Conservation (phyloP, 2,329 filamentous ascomycete genomes). For the Delphinella strobiligena region DNA sequence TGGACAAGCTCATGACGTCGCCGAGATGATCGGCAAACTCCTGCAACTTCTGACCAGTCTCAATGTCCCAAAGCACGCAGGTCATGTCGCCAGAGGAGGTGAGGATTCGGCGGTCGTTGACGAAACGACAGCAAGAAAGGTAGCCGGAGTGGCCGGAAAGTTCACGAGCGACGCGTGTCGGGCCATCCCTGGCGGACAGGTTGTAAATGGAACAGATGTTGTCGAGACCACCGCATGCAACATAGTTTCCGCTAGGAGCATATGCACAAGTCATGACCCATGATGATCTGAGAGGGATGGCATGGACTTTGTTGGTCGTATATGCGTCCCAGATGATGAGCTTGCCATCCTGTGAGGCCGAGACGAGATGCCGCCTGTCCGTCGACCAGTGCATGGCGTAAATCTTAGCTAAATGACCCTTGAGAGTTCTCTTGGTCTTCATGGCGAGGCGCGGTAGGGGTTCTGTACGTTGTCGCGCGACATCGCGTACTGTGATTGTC, state of each 20-base stretch:
- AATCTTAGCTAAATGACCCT: slow-evolving; percentile 97
- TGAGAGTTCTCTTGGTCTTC: slow-evolving; percentile 93
- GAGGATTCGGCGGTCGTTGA: slow-evolving; percentile 94
- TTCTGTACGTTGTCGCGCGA: slow-evolving; percentile 86
- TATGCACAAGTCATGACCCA: slow-evolving; percentile 99
- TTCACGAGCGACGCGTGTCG: slow-evolving; percentile 88
- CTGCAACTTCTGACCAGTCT: slow-evolving; percentile 91
- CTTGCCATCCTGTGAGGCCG: slow-evolving; percentile 96
- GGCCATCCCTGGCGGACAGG: slow-evolving; percentile 91
- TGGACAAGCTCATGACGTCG: slow-evolving; percentile 99
- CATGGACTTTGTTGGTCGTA: slow-evolving; percentile 98
- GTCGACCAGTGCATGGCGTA: slow-evolving; percentile 99
- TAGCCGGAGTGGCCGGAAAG: slow-evolving; percentile 95
- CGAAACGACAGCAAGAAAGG: slow-evolving; percentile 95
- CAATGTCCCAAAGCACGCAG: slow-evolving; percentile 99
- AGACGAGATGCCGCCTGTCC: slow-evolving; percentile 91
- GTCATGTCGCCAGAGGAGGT: slow-evolving; percentile 99
- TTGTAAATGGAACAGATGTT: slow-evolving; percentile 99
- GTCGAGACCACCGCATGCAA: slow-evolving; percentile 94
- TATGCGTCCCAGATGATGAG: slow-evolving; percentile 99
- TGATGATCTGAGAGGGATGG: slow-evolving; percentile 90
- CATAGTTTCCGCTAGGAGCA: slow-evolving; percentile 94
- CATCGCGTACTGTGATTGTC: slow-evolving; percentile 61
- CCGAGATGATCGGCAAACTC: slow-evolving; percentile 97
- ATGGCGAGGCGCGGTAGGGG: slow-evolving; percentile 85